phyloP scores from a whole-genome alignment of 352 stramenopile genomes.

The Phytophthora rubi region DNA sequence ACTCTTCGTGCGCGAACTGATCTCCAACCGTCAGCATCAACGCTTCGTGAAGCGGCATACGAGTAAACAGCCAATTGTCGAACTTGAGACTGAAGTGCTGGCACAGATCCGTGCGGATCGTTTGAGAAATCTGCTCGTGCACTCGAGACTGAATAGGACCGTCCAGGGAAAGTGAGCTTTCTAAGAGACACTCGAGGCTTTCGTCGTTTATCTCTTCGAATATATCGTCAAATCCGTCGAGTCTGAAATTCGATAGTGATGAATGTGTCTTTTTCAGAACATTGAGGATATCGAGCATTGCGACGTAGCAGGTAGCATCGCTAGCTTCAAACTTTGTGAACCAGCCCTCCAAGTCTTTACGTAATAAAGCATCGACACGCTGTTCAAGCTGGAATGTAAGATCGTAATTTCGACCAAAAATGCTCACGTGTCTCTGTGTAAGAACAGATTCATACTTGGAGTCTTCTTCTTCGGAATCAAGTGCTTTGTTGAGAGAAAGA shows the following conservation, averaged over 20 bases:
- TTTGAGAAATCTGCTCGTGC: constrained; percentile 50
- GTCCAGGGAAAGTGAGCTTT: constrained; percentile 22
- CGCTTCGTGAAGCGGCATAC: constrained; percentile 37
- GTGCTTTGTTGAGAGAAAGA: neutral
- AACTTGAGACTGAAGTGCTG: constrained; percentile 64
- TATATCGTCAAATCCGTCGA: constrained; percentile 46
- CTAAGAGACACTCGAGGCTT: constrained; percentile 17
- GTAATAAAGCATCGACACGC: constrained; percentile 54
- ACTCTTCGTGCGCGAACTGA: constrained; percentile 34
- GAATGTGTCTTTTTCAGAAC: constrained; percentile 46
- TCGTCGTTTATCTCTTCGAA: constrained; percentile 40
- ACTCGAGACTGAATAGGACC: constrained; percentile 44
- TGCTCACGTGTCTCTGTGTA: constrained; percentile 44
- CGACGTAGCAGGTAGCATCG: constrained; percentile 61
- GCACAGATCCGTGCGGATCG: constrained; percentile 63
- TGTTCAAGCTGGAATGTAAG: constrained; percentile 61
- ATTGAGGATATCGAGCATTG: constrained; percentile 45
- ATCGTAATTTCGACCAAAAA: constrained; percentile 73
- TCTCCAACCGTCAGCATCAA: constrained; percentile 31
- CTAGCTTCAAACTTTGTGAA: constrained; percentile 60
- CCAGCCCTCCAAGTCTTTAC: constrained; percentile 64
- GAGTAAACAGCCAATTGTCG: constrained; percentile 46
- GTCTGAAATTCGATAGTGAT: constrained; percentile 28
- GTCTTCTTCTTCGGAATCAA: constrained; percentile 14
- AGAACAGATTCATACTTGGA: constrained; percentile 42